phyloP scores from a whole-genome alignment of 2,329 filamentous ascomycete species.

The Colletotrichum tropicale region DNA sequence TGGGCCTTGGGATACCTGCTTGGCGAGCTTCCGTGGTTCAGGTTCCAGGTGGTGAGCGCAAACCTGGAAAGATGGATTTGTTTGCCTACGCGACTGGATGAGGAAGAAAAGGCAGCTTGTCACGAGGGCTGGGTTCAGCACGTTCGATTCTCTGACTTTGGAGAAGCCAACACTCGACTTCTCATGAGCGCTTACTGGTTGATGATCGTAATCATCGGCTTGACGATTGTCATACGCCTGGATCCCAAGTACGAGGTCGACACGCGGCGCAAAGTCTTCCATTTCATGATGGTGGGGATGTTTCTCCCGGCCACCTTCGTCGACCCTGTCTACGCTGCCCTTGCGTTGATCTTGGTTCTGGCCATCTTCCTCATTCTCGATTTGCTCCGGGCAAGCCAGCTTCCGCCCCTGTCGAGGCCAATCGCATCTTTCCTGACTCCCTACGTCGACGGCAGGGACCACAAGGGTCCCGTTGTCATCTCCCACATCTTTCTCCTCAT shows the following conservation, averaged over 20 bases:
- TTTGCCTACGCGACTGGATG: slow-evolving; percentile 57
- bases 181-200: slow-evolving; percentile 77
- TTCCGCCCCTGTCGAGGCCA: slow-evolving; percentile 86
- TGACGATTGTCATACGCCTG: slow-evolving; percentile 76
- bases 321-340: slow-evolving; percentile 81
- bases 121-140: slow-evolving; percentile 66
- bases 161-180: slow-evolving; percentile 83
- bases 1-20: slow-evolving; percentile 93
- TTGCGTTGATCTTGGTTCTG: slow-evolving; percentile 81
- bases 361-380: slow-evolving; percentile 89
- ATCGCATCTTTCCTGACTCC: slow-evolving; percentile 88
- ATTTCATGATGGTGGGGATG: slow-evolving; percentile 98
- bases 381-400: slow-evolving; percentile 85
- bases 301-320: slow-evolving; percentile 85
- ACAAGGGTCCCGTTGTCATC: slow-evolving; percentile 92
- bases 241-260: slow-evolving; percentile 87
- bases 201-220: slow-evolving; percentile 69
- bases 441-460: slow-evolving; percentile 92
- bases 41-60: slow-evolving; percentile 71
- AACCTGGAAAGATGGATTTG: slow-evolving; percentile 78
- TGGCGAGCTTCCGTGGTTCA: slow-evolving; percentile 75
- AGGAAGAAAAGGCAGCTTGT: slow-evolving; percentile 39
- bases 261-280: slow-evolving; percentile 94
- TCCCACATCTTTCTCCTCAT: slow-evolving; percentile 96
- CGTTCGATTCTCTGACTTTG: slow-evolving; percentile 67